Base-by-base conservation (phyloP, 192 early-diverging fungal genomes). In the Coemansia sp. region DNA sequence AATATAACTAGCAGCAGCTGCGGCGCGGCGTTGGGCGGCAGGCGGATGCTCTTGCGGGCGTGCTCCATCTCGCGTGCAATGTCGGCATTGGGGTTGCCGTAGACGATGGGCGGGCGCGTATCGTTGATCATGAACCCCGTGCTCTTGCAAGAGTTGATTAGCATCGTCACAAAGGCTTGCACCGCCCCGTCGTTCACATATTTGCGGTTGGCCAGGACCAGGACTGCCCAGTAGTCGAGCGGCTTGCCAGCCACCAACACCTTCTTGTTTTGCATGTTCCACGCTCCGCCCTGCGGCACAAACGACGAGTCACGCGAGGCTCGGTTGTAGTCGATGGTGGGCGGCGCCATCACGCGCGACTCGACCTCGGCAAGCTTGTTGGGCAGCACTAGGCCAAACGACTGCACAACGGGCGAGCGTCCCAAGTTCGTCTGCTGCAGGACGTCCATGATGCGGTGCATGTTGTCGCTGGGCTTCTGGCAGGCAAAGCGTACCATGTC, bases 401-500 rank as follows among this genome's bases (percentile, higher is more conserved):
- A 85, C n/a, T 85, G 53, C 17, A 96, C 67, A 68, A 93, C 91
- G 0, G 91, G 89, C 76, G 87, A 93, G 58, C 69, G 86, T 64
- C 64, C 69, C 74, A 92, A 88, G 37, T 83, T 72, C 7, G 96
- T 74, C 38, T 90, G 70, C 11, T 81, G 77, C n/a, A 93, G 73
- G 11, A 89, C 91, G 20, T 90, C 85, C 11, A 6, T 58, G 65
- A 98, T 98, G 67, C 93, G 93, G 71, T 90, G 86, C 60, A 87
- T 87, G 58, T 96, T 92, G n/a, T 93, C 86, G 51, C 87, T 84
- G 1, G 96, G 96, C 32, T 84, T 85, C 74, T 92, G 89, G 68
- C 93, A 94, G 0, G 94, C 95, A 69, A 93, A 94, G 32, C 89
- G 93, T 69, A 98, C 96, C 95, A 98, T 97, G 67, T 98, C 94